phyloP scores from a whole-genome alignment of 176 grass and related monocot genomes.

The Hyparrhenia diplandra region DNA sequence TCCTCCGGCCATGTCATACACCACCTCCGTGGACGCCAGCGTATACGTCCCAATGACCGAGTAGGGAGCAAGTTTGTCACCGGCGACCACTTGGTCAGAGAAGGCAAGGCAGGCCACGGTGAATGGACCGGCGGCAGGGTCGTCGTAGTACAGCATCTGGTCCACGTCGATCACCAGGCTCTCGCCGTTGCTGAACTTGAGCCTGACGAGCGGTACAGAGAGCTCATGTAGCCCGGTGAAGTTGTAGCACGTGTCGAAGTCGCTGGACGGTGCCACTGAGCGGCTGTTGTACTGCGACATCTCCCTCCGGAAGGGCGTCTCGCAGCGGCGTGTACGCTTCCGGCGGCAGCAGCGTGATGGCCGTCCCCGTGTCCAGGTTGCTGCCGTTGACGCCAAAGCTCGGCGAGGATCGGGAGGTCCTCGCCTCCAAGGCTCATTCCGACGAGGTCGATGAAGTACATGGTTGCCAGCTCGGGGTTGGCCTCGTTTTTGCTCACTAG shows the following conservation, averaged over 20 bases:
- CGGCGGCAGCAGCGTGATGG: too few species aligned
- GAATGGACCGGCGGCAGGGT: neutral
- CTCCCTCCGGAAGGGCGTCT: neutral
- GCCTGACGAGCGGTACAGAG: conserved; percentile 8
- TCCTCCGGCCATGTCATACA: too few species aligned
- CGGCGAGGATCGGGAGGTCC: neutral
- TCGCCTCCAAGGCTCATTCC: conserved; percentile 19
- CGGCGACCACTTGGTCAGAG: neutral
- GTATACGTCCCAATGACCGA: conserved; percentile 37
- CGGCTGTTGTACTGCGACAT: neutral
- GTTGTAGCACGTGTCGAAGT: neutral
- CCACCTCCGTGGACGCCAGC: neutral
- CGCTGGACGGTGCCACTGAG: neutral
- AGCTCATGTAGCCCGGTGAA: neutral
- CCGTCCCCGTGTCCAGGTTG: too few species aligned
- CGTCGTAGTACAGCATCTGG: conserved; percentile 27
- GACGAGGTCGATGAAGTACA: conserved; percentile 39
- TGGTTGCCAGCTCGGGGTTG: too few species aligned
- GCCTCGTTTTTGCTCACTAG: too few species aligned
- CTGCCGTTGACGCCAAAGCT: neutral
- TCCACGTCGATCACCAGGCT: neutral
- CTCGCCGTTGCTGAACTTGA: conserved; percentile 32
- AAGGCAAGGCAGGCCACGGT: conserved; percentile 40
- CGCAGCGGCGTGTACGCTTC: conserved; percentile 15
- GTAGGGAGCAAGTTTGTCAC: neutral